A percentile compares a stretch with the other conserved stretches of the same genome.
Conservation (phyloP, 108 stramenopile species). For the Thalassiosira profunda region DNA sequence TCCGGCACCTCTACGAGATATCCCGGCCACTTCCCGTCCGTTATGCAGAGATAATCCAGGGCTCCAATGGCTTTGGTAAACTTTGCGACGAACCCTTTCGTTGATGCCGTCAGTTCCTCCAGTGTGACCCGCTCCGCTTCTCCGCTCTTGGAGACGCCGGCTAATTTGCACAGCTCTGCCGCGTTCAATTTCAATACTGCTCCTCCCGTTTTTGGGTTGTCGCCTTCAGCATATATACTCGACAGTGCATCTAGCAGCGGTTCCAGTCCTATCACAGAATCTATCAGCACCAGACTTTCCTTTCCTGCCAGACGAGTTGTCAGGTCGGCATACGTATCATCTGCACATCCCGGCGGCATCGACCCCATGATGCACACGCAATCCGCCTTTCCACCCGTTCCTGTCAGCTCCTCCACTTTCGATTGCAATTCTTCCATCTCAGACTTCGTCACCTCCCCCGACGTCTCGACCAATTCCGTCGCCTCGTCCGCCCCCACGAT, state of each 20-base stretch:
- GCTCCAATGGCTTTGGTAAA: slow-evolving; percentile 41
- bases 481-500: slow-evolving; percentile 72
- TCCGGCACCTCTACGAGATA: slow-evolving; percentile 55
- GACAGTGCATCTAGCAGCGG: slow-evolving; percentile 44
- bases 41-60: slow-evolving; percentile 63
- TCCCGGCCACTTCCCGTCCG: slow-evolving; percentile 71
- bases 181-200: slow-evolving; percentile 82
- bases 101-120: slow-evolving; percentile 52
- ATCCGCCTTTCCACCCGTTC: slow-evolving; percentile 18
- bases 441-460: slow-evolving; percentile 51
- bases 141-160: slow-evolving; percentile 42
- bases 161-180: slow-evolving; percentile 75
- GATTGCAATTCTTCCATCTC: slow-evolving; percentile 56
- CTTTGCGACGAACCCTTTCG: slow-evolving; percentile 51
- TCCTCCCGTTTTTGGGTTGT: slow-evolving; percentile 41
- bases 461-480: slow-evolving; percentile 89
- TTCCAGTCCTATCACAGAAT: slow-evolving; percentile 80
- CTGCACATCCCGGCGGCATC: slow-evolving; percentile 84
- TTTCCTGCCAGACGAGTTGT: slow-evolving; percentile 32
- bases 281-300: slow-evolving; percentile 72
- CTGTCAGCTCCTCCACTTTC: slow-evolving; percentile 32
- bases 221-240: slow-evolving; percentile 3
- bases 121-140: slow-evolving; percentile 53
- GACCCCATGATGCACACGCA: slow-evolving; percentile 86
- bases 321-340: slow-evolving; percentile 70